Percentiles rank a stretch among this genome's conserved stretches.
Evolutionary conservation across 768 basidiomycete genomes (phyloP).

Genomic region (Trametes gibbosa): DNA sequence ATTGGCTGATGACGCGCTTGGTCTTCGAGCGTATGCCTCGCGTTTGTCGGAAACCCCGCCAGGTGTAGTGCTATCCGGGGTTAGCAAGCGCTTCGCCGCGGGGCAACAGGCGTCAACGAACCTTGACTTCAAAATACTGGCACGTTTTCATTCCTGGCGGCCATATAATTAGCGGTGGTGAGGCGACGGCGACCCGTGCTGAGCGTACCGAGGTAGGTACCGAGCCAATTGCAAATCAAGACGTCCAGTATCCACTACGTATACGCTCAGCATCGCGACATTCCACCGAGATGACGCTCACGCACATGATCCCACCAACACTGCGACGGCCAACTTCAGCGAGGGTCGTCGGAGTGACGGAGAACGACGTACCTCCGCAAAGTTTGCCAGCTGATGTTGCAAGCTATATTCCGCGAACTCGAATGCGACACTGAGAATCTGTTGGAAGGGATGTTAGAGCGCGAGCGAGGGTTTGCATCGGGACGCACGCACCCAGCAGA

Average conservation of each 20-base stretch:
- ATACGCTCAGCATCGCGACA: conserved; percentile 8
- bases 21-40: conserved; percentile 78
- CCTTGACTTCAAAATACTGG: conserved; percentile 86
- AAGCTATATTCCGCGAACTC: conserved; percentile 87
- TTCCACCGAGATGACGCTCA: conserved; percentile 15
- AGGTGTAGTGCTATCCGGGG: conserved; percentile 65
- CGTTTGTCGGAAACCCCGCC: conserved; percentile 80
- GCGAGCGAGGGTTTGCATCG: not conserved
- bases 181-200: not conserved
- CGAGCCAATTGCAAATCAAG: conserved; percentile 84
- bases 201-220: conserved; percentile 69
- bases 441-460: conserved; percentile 6
- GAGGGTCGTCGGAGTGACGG: conserved; percentile 10
- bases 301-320: conserved; percentile 94
- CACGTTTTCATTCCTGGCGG: conserved; percentile 79
- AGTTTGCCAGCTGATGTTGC: conserved; percentile 86
- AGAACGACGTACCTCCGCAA: conserved; percentile 64
- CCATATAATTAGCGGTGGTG: conserved; percentile 16
- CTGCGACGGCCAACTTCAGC: conserved; percentile 35
- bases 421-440: conserved; percentile 87
- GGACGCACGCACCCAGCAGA: conserved; percentile 70
- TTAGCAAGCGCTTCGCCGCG: not conserved
- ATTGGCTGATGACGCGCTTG: conserved; percentile 75
- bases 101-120: conserved; percentile 30
- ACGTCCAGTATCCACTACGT: conserved; percentile 84